phyloP scores from a whole-genome alignment of 345 rosid genomes.

The Noccaea caerulescens region DNA sequence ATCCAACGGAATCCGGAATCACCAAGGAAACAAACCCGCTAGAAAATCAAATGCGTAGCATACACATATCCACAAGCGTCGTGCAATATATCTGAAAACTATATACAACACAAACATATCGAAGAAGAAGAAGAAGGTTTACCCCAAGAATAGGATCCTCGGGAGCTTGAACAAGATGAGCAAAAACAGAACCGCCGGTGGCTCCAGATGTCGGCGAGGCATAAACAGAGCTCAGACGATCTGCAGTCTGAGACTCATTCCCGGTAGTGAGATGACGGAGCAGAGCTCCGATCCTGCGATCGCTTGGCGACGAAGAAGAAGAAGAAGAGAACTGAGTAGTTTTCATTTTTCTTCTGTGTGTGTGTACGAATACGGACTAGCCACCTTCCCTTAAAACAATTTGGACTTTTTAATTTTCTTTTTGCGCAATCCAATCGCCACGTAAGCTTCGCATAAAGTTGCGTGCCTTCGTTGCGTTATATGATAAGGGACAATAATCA shows the following conservation, averaged over 20 bases:
- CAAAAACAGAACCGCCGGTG: slow-evolving; percentile 67
- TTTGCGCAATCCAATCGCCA: slow-evolving; percentile 24
- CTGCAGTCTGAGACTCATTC: not conserved
- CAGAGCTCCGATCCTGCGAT: slow-evolving; percentile 57
- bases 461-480: slow-evolving; percentile 38
- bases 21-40: not conserved
- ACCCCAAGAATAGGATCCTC: slow-evolving; percentile 95
- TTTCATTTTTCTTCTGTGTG: slow-evolving; percentile 22
- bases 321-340: slow-evolving; percentile 17
- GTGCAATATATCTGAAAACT: not conserved
- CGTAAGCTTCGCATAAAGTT: slow-evolving; percentile 40
- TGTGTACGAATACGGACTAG: slow-evolving; percentile 14
- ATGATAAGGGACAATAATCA: slow-evolving; percentile 11
- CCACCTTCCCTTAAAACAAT: not conserved
- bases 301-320: slow-evolving; percentile 45
- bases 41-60: slow-evolving; percentile 2
- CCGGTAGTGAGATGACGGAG: slow-evolving; percentile 50
- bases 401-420: not conserved
- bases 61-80: not conserved
- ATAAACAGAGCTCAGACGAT: slow-evolving; percentile 35
- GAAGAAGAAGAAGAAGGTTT: slow-evolving; percentile 31
- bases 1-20: slow-evolving; percentile 10
- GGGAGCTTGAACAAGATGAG: slow-evolving; percentile 78
- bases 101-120: not conserved
- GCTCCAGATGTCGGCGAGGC: slow-evolving; percentile 52